Evolutionary conservation across 2,329 filamentous ascomycete genomes (phyloP).

Genomic region (Neodidymelliopsis sp.): DNA sequence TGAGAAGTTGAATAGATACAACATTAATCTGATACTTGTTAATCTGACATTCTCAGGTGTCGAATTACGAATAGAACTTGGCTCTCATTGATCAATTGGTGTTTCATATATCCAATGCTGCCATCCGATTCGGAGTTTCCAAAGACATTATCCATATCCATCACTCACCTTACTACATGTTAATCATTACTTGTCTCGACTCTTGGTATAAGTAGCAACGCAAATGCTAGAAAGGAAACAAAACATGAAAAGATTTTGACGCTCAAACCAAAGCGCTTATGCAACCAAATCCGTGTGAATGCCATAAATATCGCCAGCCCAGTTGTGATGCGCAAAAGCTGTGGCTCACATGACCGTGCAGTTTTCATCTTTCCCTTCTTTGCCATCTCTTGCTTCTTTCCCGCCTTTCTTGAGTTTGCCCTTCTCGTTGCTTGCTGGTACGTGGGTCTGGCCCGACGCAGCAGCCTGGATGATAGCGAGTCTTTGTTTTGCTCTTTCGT

Average conservation of each 20-base stretch:
- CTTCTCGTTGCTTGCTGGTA: constrained; percentile 29
- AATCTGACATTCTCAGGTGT: too few species aligned
- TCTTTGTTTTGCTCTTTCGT: constrained; percentile 86
- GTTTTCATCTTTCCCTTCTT: constrained; percentile 47
- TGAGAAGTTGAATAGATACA: neutral
- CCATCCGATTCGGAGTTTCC: neutral
- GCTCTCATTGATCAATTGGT: too few species aligned
- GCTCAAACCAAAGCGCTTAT: constrained; percentile 27
- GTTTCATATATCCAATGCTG: neutral
- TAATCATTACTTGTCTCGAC: constrained; percentile 6
- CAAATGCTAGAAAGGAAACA: constrained; percentile 16
- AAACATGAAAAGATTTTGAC: constrained; percentile 19
- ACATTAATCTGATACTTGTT: too few species aligned
- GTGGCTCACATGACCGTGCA: constrained; percentile 47
- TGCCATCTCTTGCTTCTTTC: constrained; percentile 16
- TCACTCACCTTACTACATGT: constrained; percentile 6
- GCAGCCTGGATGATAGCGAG: constrained; percentile 87
- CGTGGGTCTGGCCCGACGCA: constrained; percentile 63
- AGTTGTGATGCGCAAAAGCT: too few species aligned
- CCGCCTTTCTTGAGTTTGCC: constrained; percentile 43
- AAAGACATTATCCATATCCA: constrained; percentile 7
- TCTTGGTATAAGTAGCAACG: constrained; percentile 24
- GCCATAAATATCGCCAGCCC: constrained; percentile 18
- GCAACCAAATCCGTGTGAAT: constrained; percentile 27
- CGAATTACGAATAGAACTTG: too few species aligned